Evolutionary conservation across 2,329 filamentous ascomycete species (phyloP), one percentile per base, ranked within the genome.

Genomic region (Neofusicoccum laricinum): DNA sequence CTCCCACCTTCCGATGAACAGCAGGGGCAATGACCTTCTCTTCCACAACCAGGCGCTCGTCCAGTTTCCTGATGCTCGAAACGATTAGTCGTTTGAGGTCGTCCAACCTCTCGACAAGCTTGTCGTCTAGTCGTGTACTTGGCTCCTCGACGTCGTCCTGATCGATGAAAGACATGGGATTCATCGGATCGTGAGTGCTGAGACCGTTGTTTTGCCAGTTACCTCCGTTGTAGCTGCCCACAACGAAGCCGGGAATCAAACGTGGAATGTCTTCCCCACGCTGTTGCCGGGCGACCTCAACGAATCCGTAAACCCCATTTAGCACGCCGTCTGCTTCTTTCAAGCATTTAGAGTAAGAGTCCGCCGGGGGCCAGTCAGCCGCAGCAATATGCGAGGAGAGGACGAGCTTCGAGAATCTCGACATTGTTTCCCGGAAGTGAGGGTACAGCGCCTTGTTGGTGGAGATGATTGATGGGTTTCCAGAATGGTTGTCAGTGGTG

Each of bases 351-450:
- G 95, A 90, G 66, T 94, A 91, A 0, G 94, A 96, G 77, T 99
- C 95, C 15, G 92, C 89, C 63, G 94, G 93, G 8, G 94, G 93
- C 87, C 93, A 98, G 79, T 99, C 95, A 38, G 94, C 92, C 5
- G 94, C 93, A 43, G 95, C 95, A 74, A 99, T 97, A 75, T 99
- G 95, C 14, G 95, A 98, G 2, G 95, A 99, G 55, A 99, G 89
- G 49, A 99, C 95, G 10, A 99, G 84, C 77, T 99, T 99, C n/a
- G 95, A 98, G 76, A 99, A 99, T 71, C 96, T 93, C 49, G 95
- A 98, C 95, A 99, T 99, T 89, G 98, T 98, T 75, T 98, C 95
- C 62, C 95, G 86, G 79, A 99, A 99, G 77, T 98, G 93, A 25
- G 95, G 95, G 73, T 98, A 98, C 15, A 99, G 82, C 0, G 93